Evolutionary conservation across 208 protist species (phyloP).

Genomic region (Leishmania guyanensis): DNA sequence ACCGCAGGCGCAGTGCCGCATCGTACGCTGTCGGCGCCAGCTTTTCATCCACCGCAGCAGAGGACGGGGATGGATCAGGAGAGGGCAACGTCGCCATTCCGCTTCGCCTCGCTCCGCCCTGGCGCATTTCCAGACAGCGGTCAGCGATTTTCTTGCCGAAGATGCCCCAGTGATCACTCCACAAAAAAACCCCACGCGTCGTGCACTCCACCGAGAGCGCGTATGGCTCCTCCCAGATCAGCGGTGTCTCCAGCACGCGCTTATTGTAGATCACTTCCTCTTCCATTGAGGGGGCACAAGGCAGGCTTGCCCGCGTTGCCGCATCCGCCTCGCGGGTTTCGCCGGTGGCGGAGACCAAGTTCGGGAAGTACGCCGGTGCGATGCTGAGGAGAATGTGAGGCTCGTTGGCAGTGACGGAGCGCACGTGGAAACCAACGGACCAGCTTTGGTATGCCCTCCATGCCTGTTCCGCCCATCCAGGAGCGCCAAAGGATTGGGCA

Average conservation of each 20-base stretch:
- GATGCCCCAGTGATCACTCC: constrained; percentile 74
- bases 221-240: constrained; percentile 83
- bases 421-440: constrained; percentile 47
- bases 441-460: constrained; percentile 48
- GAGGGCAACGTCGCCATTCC: background rate
- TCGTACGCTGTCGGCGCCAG: background rate
- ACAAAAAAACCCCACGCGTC: constrained; percentile 51
- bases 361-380: constrained; percentile 62
- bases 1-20: constrained; percentile 13
- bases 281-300: constrained; percentile 28
- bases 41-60: background rate
- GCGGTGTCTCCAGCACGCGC: constrained; percentile 72
- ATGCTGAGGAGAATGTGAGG: constrained; percentile 75
- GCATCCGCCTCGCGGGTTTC: constrained; percentile 14
- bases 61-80: background rate
- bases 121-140: constrained; percentile 20
- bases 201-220: constrained; percentile 71
- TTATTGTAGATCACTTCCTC: constrained; percentile 57
- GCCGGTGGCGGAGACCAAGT: constrained; percentile 25
- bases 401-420: constrained; percentile 31
- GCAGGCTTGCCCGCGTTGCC: constrained; percentile 16
- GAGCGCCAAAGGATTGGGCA: background rate
- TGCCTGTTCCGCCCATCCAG: constrained; percentile 23
- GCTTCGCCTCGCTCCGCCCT: background rate
- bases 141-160: constrained; percentile 43